Conservation (phyloP, 2,329 filamentous ascomycete genomes). For the Ophiostoma pallidulum region DNA sequence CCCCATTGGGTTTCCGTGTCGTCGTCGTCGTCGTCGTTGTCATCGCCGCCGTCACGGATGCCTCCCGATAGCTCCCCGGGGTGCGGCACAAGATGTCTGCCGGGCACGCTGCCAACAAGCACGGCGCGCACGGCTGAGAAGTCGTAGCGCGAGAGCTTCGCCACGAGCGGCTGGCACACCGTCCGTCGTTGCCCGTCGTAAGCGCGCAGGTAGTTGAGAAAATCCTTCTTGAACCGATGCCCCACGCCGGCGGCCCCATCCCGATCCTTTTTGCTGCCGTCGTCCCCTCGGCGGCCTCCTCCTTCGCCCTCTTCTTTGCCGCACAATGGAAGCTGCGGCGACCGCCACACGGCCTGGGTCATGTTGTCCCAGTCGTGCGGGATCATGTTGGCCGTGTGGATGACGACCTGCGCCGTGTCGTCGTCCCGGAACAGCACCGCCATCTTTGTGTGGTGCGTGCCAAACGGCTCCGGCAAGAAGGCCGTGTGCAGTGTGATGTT, state of each 20-base stretch:
- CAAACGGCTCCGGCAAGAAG: constrained; percentile 74
- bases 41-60: too few species aligned
- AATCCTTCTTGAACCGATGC: constrained; percentile 61
- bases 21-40: background rate
- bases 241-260: constrained; percentile 43
- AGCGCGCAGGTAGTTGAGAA: constrained; percentile 60
- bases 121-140: constrained; percentile 61
- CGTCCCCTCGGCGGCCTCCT: constrained; percentile 5
- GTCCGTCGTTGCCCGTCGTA: constrained; percentile 54
- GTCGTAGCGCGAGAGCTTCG: constrained; percentile 53
- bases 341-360: constrained; percentile 75
- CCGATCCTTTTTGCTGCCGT: constrained; percentile 20
- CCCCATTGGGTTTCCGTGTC: constrained; percentile 54
- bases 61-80: too few species aligned
- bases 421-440: constrained; percentile 73
- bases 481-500: constrained; percentile 66
- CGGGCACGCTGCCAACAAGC: constrained; percentile 71
- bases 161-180: constrained; percentile 45
- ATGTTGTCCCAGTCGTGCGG: constrained; percentile 77
- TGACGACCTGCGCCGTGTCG: constrained; percentile 65
- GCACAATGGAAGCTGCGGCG: constrained; percentile 54
- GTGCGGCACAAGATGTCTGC: constrained; percentile 43
- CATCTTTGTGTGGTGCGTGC: constrained; percentile 84
- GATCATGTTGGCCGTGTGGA: constrained; percentile 93
- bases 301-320: background rate